Conservation (phyloP, 768 basidiomycete genomes). For the Russula emetica region DNA sequence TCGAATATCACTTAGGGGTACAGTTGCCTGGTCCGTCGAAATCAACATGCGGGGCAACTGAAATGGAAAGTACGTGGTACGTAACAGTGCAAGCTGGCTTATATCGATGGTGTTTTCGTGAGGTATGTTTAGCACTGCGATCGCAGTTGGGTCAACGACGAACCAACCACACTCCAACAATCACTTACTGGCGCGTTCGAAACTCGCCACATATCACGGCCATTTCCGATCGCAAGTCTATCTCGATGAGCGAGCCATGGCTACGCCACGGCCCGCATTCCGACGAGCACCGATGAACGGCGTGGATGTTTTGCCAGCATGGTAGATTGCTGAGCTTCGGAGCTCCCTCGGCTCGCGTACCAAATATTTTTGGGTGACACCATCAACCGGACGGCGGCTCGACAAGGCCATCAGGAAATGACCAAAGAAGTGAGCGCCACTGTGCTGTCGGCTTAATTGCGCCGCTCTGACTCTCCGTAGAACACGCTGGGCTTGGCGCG, state of each 20-base stretch:
- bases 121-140: background rate
- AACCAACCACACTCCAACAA: background rate
- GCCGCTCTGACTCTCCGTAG: background rate
- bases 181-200: too few species aligned
- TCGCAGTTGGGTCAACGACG: background rate
- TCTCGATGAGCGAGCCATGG: background rate
- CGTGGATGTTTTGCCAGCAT: background rate
- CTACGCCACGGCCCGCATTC: background rate
- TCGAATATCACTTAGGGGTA: too few species aligned
- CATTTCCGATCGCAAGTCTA: background rate
- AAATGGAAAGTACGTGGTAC: too few species aligned
- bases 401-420: background rate
- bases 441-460: background rate
- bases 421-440: background rate
- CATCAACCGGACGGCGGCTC: background rate
- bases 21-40: too few species aligned
- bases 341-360: too few species aligned
- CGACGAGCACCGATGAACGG: background rate
- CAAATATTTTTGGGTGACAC: background rate
- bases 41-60: too few species aligned
- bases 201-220: background rate
- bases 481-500: background rate
- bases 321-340: too few species aligned
- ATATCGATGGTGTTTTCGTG: too few species aligned
- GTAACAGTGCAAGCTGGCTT: too few species aligned